Base-by-base conservation (phyloP, 2,329 filamentous ascomycete species). In the Monilinia fructigena region DNA sequence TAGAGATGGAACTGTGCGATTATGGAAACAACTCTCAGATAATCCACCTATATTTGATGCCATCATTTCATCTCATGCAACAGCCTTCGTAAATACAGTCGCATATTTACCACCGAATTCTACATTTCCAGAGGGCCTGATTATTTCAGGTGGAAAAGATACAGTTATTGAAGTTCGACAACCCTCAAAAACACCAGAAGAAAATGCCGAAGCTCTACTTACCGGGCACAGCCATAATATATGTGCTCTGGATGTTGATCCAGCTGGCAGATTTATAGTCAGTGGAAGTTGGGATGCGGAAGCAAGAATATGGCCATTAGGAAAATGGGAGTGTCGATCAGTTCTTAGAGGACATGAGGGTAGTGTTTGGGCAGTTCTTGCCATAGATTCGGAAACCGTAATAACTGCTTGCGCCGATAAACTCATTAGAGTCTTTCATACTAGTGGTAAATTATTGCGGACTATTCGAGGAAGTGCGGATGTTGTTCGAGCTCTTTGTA, bases 201-300 rank as follows among this genome's bases (percentile, higher is more conserved):
- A 93, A 71, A 89, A 94, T 78, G 91, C 94, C 11, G 91, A 97
- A 72, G 89, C 91, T 28, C 83, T 98, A 69, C 83, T 99, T 12
- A 81, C 97, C 61, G 94, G 95, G 16, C 95, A 99, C 76, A 84
- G 86, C 26, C 86, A 90, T 76, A 98, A 98, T 74, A 88, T 99
- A 55, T 97, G 94, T 77, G 85, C 93, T 11, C 80, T 99, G 55
- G 92, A 96, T 74, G 88, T 92, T 20, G 89, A 89, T 61, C 85
- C 89, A 0, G 85, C 88, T 67, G 89, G 89, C 2, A 85, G 81
- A 55, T 91, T 87, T 76, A 83, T 98, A 52, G 88, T 97, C 56
- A 98, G 94, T 71, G 95, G 94, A 42, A 91, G 93, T 73, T 99
- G 95, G 95, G 95, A 99, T 78, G 86, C 86, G 40, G 90, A 93